Evolutionary conservation across 192 early-diverging fungal genomes (phyloP).

Genomic region (Phlyctochytrium arcticum): DNA sequence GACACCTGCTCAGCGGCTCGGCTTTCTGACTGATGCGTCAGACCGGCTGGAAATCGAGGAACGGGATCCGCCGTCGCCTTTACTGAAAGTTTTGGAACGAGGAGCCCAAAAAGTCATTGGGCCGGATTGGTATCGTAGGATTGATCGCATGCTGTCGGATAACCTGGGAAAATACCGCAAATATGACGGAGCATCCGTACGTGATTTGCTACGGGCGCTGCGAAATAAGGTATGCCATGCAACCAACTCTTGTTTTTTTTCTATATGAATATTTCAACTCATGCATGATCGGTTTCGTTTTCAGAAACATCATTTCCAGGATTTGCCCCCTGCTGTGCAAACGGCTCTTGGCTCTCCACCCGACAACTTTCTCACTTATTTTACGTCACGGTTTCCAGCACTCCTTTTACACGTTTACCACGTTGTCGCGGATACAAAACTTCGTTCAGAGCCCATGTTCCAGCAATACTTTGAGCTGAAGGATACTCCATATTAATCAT

Average conservation of each 20-base stretch:
- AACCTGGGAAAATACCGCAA: slow-evolving; percentile 90
- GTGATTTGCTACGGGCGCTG: slow-evolving; percentile 85
- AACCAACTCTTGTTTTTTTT: not conserved
- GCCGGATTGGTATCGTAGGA: slow-evolving; percentile 68
- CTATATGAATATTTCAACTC: not conserved
- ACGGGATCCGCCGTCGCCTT: slow-evolving; percentile 59
- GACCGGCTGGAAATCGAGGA: slow-evolving; percentile 91
- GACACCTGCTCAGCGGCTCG: slow-evolving; percentile 75
- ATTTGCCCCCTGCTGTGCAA: slow-evolving; percentile 74
- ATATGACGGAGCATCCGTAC: slow-evolving; percentile 79
- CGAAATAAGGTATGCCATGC: slow-evolving; percentile 79
- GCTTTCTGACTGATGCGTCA: slow-evolving; percentile 91
- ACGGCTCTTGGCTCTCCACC: slow-evolving; percentile 77
- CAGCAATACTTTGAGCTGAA: slow-evolving; percentile 26
- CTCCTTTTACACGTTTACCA: slow-evolving; percentile 86
- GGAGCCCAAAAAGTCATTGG: slow-evolving; percentile 60
- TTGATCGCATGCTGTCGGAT: slow-evolving; percentile 68
- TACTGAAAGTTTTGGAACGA: slow-evolving; percentile 65
- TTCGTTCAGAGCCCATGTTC: slow-evolving; percentile 31
- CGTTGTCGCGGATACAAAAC: slow-evolving; percentile 52
- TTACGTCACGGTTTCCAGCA: slow-evolving; percentile 83
- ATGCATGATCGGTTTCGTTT: not conserved
- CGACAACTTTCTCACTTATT: slow-evolving; percentile 84
- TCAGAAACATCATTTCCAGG: slow-evolving; percentile 96
- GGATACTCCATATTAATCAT: too few relatives aligned